Conservation (phyloP, 1,139 yeast genomes). For the Scheffersomyces cryptocercus region DNA sequence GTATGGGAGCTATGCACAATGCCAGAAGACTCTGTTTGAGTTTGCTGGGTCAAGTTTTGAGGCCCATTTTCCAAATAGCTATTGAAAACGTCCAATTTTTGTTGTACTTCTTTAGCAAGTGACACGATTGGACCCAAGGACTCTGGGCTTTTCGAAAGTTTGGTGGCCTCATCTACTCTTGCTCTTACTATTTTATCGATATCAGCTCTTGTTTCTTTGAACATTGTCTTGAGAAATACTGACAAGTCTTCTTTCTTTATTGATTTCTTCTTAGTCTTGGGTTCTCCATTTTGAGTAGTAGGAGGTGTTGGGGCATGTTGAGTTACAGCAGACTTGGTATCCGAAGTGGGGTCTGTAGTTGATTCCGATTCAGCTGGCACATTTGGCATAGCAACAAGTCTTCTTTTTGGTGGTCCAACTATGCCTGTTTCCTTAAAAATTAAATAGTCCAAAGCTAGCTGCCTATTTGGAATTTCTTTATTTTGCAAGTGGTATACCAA, state of each 20-base stretch:
- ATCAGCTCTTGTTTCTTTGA: slow-evolving; percentile 2
- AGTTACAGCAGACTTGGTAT: neutral
- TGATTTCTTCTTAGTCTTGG: slow-evolving; percentile 1
- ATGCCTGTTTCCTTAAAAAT: slow-evolving; percentile 13
- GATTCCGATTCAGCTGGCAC: neutral
- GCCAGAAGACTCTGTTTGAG: neutral
- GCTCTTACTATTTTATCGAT: neutral
- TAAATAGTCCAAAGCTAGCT: slow-evolving; percentile 16
- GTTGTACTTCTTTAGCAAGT: slow-evolving; percentile 3
- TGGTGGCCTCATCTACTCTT: neutral
- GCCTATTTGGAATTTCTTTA: slow-evolving; percentile 18
- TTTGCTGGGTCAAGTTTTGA: neutral
- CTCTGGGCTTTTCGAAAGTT: neutral
- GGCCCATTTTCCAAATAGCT: neutral
- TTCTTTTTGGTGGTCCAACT: neutral
- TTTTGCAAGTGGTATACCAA: slow-evolving; percentile 15
- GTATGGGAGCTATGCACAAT: slow-evolving; percentile 8
- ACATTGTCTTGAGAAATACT: slow-evolving; percentile 6
- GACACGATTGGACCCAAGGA: neutral
- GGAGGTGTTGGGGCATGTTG: neutral
- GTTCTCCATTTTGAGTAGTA: neutral
- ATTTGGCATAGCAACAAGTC: neutral
- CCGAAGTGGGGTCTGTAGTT: neutral
- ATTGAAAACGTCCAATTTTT: slow-evolving; percentile 2
- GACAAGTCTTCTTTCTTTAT: slow-evolving; percentile 3